Evolutionary conservation across 2,329 filamentous ascomycete species (phyloP).

Genomic region (Cercospora beticola): DNA sequence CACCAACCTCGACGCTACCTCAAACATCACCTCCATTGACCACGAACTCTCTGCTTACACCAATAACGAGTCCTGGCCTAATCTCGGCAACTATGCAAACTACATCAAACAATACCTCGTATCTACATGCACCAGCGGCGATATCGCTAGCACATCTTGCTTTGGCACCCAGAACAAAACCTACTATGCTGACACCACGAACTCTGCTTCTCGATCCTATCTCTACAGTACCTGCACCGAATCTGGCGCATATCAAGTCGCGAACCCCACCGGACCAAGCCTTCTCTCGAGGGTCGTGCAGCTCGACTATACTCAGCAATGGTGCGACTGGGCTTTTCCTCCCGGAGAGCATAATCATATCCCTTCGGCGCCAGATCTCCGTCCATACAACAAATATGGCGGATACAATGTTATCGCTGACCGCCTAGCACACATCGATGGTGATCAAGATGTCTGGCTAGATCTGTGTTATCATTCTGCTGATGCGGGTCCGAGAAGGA

Average conservation of each 20-base stretch:
- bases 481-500: slow-evolving; percentile 36
- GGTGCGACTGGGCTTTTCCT: slow-evolving; percentile 57
- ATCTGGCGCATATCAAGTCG: slow-evolving; percentile 52
- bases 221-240: slow-evolving; percentile 50
- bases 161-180: slow-evolving; percentile 49
- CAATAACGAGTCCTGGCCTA: slow-evolving; percentile 51
- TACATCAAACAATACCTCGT: slow-evolving; percentile 52
- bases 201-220: slow-evolving; percentile 47
- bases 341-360: slow-evolving; percentile 48
- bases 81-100: slow-evolving; percentile 53
- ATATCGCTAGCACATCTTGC: slow-evolving; percentile 47
- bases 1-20: slow-evolving; percentile 48
- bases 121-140: slow-evolving; percentile 45
- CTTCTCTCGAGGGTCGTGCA: slow-evolving; percentile 52
- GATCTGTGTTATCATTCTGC: slow-evolving; percentile 54
- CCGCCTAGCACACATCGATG: slow-evolving; percentile 54
- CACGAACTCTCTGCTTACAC: slow-evolving; percentile 51
- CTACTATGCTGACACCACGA: slow-evolving; percentile 48
- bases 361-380: slow-evolving; percentile 46
- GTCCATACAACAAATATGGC: slow-evolving; percentile 49
- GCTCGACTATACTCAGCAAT: slow-evolving; percentile 54
- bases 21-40: slow-evolving; percentile 48
- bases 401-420: slow-evolving; percentile 49
- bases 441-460: slow-evolving; percentile 54
- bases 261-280: slow-evolving; percentile 45